A percentile compares a stretch with the other conserved stretches of the same genome.
Conservation (phyloP, 176 grass and related monocot species). For the Oryza nivara region DNA sequence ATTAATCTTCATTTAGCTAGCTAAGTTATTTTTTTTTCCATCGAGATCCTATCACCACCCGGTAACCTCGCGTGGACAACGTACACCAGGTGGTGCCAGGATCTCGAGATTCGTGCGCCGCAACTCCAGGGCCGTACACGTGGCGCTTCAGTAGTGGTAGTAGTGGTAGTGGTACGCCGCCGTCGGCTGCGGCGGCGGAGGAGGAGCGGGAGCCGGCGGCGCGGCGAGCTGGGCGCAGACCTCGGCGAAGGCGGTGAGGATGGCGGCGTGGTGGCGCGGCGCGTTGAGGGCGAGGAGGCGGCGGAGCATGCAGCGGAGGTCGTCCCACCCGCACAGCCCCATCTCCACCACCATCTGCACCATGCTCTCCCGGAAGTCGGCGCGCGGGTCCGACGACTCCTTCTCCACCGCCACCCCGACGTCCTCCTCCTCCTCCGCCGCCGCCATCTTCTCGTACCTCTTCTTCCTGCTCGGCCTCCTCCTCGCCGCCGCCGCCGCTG, state of each 20-base stretch:
- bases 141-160: conserved; percentile 41
- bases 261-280: conserved; percentile 86
- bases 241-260: conserved; percentile 88
- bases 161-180: conserved; percentile 42
- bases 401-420: conserved; percentile 93
- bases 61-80: conserved; percentile 17
- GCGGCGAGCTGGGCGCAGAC: conserved; percentile 67
- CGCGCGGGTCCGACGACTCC: conserved; percentile 80
- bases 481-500: neutral
- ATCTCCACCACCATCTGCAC: conserved; percentile 92
- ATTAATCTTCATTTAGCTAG: conserved; percentile 19
- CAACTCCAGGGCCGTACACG: neutral
- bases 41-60: conserved; percentile 93
- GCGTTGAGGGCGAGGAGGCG: conserved; percentile 96
- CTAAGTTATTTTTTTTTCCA: conserved; percentile 9
- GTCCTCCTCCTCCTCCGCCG: neutral
- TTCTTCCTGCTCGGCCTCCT: conserved; percentile 17
- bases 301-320: conserved; percentile 80
- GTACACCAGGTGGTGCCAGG: conserved; percentile 75
- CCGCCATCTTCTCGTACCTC: conserved; percentile 37
- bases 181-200: neutral
- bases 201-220: neutral
- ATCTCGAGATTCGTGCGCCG: conserved; percentile 48
- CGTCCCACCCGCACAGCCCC: conserved; percentile 84
- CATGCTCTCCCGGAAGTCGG: conserved; percentile 91